Evolutionary conservation across 371 early-diverging fungal genomes (phyloP).

Genomic region (Thermomucor indicae-seudaticae): DNA sequence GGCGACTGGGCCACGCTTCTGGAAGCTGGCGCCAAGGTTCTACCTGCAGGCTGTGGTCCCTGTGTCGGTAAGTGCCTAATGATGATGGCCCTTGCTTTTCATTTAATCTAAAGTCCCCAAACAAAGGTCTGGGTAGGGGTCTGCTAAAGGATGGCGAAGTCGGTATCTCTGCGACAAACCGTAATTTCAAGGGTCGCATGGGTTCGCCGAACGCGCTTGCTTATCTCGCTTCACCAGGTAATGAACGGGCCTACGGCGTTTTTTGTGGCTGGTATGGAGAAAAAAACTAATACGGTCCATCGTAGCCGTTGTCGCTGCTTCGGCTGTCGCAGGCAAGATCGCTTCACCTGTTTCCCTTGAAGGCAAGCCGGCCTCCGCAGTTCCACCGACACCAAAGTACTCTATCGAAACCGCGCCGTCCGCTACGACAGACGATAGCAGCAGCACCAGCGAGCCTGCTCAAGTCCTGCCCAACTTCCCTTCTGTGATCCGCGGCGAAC

Average conservation of each 20-base stretch:
- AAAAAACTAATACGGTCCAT: too few species aligned
- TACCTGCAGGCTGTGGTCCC: slow-evolving; percentile 96
- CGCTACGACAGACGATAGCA: slow-evolving; percentile 11
- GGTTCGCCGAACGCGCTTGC: slow-evolving; percentile 87
- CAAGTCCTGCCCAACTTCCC: slow-evolving; percentile 72
- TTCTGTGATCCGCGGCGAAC: slow-evolving; percentile 66
- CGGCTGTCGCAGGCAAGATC: slow-evolving; percentile 80
- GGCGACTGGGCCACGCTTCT: slow-evolving; percentile 89
- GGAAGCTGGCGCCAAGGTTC: slow-evolving; percentile 83
- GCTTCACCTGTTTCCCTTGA: slow-evolving; percentile 52
- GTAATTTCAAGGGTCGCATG: slow-evolving; percentile 98
- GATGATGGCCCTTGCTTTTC: not conserved
- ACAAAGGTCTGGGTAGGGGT: slow-evolving; percentile 77
- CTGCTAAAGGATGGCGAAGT: slow-evolving; percentile 90
- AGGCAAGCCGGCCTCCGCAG: slow-evolving; percentile 3
- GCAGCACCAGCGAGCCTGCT: not conserved
- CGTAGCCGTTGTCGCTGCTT: slow-evolving; percentile 84
- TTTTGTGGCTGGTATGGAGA: too few species aligned
- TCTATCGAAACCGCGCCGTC: slow-evolving; percentile 10
- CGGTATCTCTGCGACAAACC: slow-evolving; percentile 95
- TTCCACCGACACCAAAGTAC: slow-evolving; percentile 15
- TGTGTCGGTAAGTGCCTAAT: slow-evolving; percentile 69
- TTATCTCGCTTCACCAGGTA: slow-evolving; percentile 85
- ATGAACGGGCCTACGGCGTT: too few species aligned
- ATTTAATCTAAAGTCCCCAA: not conserved